Percentiles rank a stretch among this genome's conserved stretches.
Conservation (phyloP, 306 rosid genomes). For the Alnus glutinosa region DNA sequence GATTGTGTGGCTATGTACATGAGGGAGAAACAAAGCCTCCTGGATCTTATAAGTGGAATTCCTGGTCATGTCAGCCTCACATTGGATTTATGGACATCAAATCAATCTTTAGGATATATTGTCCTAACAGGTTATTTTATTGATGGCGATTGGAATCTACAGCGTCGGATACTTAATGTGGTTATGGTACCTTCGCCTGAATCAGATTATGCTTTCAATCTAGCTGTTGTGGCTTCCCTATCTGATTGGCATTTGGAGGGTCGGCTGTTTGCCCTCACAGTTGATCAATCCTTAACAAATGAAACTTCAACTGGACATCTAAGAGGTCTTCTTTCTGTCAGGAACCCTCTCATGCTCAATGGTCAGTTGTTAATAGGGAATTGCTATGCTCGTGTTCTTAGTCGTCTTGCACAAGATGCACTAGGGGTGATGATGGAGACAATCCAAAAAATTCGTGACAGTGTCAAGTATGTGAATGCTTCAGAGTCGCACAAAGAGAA, state of each 20-base stretch:
- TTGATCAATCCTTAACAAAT: constrained; percentile 64
- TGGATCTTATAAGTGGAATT: constrained; percentile 57
- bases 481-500: constrained; percentile 60
- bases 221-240: constrained; percentile 59
- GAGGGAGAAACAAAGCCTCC: constrained; percentile 64
- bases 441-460: constrained; percentile 64
- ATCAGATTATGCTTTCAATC: constrained; percentile 55
- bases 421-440: constrained; percentile 49
- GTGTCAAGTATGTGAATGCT: constrained; percentile 76
- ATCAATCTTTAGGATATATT: constrained; percentile 62
- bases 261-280: constrained; percentile 56
- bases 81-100: constrained; percentile 73
- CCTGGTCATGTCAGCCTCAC: constrained; percentile 82
- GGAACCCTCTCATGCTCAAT: constrained; percentile 65
- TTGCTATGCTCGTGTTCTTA: constrained; percentile 80
- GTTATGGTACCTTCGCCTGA: constrained; percentile 60
- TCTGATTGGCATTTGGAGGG: constrained; percentile 84
- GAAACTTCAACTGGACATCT: constrained; percentile 59
- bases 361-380: constrained; percentile 76
- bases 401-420: constrained; percentile 64
- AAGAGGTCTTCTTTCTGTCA: constrained; percentile 64
- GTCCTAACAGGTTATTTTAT: constrained; percentile 81
- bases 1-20: constrained; percentile 57
- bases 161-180: constrained; percentile 72
- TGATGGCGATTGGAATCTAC: constrained; percentile 74